Evolutionary conservation across 2,329 filamentous ascomycete species (phyloP).

Genomic region (Malbranchea zuffiana): DNA sequence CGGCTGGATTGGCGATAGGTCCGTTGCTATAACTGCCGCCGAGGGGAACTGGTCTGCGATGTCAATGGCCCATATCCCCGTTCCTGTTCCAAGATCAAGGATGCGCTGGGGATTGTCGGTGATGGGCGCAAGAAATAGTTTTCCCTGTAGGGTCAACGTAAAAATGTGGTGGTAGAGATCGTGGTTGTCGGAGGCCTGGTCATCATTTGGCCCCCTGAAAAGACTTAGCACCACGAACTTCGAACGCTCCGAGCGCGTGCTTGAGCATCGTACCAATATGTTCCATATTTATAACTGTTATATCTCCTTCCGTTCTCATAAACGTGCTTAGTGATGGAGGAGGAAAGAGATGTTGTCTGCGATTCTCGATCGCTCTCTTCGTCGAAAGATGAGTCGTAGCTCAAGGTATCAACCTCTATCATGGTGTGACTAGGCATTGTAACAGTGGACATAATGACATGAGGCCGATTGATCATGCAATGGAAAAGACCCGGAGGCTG

Average conservation of each 20-base stretch:
- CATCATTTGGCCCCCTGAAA: constrained; percentile 23
- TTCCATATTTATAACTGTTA: constrained; percentile 19
- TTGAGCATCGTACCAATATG: constrained; percentile 8
- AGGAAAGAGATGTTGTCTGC: constrained; percentile 17
- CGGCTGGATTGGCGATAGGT: constrained; percentile 4
- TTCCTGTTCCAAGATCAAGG: constrained; percentile 44
- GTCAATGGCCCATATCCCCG: constrained; percentile 26
- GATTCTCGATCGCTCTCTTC: constrained; percentile 5
- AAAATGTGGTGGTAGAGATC: constrained; percentile 30
- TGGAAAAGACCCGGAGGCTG: no score
- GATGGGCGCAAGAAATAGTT: constrained; percentile 31
- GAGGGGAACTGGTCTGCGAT: constrained; percentile 14
- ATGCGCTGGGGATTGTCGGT: constrained; percentile 28
- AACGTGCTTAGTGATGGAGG: constrained; percentile 17
- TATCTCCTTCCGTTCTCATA: constrained; percentile 19
- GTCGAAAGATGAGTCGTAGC: constrained; percentile 5
- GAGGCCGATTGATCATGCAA: no score
- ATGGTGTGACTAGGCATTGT: no score
- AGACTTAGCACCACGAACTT: background rate
- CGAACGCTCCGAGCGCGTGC: background rate
- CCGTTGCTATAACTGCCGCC: background rate
- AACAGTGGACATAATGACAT: no score
- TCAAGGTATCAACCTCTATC: constrained; percentile 8
- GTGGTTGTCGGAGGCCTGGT: constrained; percentile 26
- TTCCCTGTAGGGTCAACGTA: constrained; percentile 28